These are phyloP conservation scores for Pichia membranifaciens DNA, from an alignment of 805 yeast genomes.

Conservation along the genomic window DNA sequence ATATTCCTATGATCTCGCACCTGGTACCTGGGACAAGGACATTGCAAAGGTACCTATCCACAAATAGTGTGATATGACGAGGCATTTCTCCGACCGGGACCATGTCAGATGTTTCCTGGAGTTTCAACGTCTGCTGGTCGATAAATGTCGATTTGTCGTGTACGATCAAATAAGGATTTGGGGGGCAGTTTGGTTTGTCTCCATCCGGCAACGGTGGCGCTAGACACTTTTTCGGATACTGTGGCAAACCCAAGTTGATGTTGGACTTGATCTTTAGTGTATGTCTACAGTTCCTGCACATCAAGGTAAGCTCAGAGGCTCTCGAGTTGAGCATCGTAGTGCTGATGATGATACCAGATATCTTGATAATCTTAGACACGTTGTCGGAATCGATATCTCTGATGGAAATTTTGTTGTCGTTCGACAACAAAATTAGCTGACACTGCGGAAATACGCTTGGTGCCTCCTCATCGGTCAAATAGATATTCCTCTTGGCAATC, in stretches of 20 bases:
- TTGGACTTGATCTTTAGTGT: conserved; percentile 56
- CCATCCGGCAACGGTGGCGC: conserved; percentile 48
- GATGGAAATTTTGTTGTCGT: conserved; percentile 64
- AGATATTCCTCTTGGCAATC: conserved; percentile 70
- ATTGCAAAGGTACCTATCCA: conserved; percentile 86
- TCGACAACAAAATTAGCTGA: conserved; percentile 72
- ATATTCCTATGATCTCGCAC: conserved; percentile 87
- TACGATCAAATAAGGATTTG: conserved; percentile 86
- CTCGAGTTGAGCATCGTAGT: conserved; percentile 85
- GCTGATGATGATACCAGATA: conserved; percentile 89
- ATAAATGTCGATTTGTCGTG: conserved; percentile 92
- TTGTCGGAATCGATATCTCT: conserved; percentile 82
- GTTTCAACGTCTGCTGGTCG: conserved; percentile 88
- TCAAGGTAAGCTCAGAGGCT: conserved; percentile 74
- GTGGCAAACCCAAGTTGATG: conserved; percentile 66
- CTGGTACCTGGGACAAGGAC: conserved; percentile 92
- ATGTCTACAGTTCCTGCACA: conserved; percentile 86
- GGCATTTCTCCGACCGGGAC: conserved; percentile 99
- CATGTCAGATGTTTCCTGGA: conserved; percentile 97
- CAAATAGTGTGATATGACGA: conserved; percentile 78
- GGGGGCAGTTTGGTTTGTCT: conserved; percentile 63
- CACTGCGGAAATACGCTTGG: conserved; percentile 65
- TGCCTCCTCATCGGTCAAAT: conserved; percentile 45
- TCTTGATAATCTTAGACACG: conserved; percentile 81
- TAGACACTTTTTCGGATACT: conserved; percentile 62